Conservation (phyloP, 78 protist genomes). For the Isochrysis galbana region DNA sequence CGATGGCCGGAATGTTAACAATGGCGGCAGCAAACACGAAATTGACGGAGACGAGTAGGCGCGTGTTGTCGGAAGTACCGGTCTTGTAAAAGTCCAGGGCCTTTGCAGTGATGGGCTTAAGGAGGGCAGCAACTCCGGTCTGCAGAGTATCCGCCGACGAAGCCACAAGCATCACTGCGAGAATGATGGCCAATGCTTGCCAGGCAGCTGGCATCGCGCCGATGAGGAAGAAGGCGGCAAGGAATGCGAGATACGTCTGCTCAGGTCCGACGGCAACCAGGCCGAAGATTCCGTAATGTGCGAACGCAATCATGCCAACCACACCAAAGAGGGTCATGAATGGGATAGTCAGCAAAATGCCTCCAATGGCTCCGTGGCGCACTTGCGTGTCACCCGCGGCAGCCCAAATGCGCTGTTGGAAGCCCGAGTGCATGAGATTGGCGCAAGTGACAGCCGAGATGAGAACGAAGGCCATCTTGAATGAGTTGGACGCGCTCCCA, state of each 20-base stretch:
- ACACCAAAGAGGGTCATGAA: neutral
- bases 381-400: neutral
- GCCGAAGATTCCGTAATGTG: neutral
- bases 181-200: neutral
- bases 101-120: neutral
- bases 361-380: neutral
- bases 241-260: neutral
- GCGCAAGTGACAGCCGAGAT: neutral
- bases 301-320: neutral
- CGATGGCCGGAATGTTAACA: neutral
- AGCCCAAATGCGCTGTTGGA: constrained; percentile 7
- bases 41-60: neutral
- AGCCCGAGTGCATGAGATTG: neutral
- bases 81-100: neutral
- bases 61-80: neutral
- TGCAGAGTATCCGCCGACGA: neutral
- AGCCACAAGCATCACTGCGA: neutral
- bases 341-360: neutral
- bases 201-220: neutral
- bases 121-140: neutral
- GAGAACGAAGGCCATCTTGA: neutral
- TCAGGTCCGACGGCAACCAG: too few relatives aligned
- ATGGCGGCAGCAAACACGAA: neutral
- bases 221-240: neutral
- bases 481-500: neutral